A percentile compares a stretch with the other conserved stretches of the same genome.
Evolutionary conservation across 441 rosid species (phyloP).

Genomic region (Gossypium gossypioides): DNA sequence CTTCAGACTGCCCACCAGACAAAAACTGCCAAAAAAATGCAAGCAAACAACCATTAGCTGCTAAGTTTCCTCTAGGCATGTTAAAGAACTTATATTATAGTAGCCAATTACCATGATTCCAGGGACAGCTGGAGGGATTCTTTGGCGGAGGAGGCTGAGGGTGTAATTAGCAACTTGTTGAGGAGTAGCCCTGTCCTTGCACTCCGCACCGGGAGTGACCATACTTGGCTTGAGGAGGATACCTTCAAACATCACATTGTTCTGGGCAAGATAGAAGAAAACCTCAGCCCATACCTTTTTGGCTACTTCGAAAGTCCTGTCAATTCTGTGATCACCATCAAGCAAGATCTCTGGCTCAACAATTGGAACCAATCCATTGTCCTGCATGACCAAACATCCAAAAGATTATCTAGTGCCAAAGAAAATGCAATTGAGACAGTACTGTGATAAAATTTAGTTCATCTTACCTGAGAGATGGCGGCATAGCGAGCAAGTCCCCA

Average conservation of each 20-base stretch:
- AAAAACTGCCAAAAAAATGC: conserved; percentile 44
- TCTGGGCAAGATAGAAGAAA: conserved; percentile 78
- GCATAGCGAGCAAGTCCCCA: conserved; percentile 99
- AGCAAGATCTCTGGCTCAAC: conserved; percentile 89
- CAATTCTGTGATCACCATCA: conserved; percentile 79
- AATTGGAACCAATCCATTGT: conserved; percentile 80
- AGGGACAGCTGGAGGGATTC: conserved; percentile 76
- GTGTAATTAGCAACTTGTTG: conserved; percentile 71
- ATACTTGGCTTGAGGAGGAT: conserved; percentile 91
- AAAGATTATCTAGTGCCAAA: neutral
- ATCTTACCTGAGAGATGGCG: conserved; percentile 63
- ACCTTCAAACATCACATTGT: conserved; percentile 79
- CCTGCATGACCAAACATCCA: conserved; percentile 29
- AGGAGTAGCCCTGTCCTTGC: conserved; percentile 65
- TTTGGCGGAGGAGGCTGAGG: conserved; percentile 61
- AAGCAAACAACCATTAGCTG: neutral
- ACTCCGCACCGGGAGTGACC: conserved; percentile 91
- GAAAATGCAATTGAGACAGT: neutral
- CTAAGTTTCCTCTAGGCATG: neutral
- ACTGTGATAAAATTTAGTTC: neutral
- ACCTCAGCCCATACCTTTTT: conserved; percentile 85
- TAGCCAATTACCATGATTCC: conserved; percentile 76
- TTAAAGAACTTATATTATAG: neutral
- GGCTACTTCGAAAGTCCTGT: conserved; percentile 75
- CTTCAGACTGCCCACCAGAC: conserved; percentile 90